Conservation (phyloP, 106 monocot genomes). For the Gastrodia elata region DNA sequence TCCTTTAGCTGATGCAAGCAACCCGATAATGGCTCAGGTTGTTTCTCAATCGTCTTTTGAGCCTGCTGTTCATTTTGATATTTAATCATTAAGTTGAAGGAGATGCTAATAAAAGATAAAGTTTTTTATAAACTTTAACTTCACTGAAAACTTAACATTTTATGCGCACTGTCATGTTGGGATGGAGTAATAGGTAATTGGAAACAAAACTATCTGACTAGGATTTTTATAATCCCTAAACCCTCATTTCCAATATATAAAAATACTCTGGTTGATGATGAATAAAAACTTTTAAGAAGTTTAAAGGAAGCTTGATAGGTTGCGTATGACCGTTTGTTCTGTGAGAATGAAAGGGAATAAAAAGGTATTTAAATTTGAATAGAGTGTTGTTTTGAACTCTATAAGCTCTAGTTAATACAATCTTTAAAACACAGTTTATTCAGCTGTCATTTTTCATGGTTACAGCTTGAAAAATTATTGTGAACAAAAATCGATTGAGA, state of each 20-base stretch:
- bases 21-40: conserved; percentile 99
- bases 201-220: not conserved
- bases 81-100: not conserved
- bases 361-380: not conserved
- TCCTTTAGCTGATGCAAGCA: conserved; percentile 88
- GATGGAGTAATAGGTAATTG: not conserved
- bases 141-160: not conserved
- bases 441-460: too few relatives aligned
- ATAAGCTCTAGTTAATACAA: not conserved
- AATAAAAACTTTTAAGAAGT: not conserved
- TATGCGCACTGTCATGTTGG: not conserved
- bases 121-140: not conserved
- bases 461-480: too few relatives aligned
- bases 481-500: too few relatives aligned
- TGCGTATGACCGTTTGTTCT: not conserved
- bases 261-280: not conserved
- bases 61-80: not conserved
- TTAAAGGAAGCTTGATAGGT: not conserved
- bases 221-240: not conserved
- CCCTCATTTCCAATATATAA: not conserved
- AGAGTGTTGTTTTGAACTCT: not conserved
- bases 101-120: not conserved
- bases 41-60: not conserved
- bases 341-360: not conserved
- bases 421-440: not conserved